phyloP scores from a whole-genome alignment of 2,329 filamentous ascomycete species.

The Penicillium sp. region DNA sequence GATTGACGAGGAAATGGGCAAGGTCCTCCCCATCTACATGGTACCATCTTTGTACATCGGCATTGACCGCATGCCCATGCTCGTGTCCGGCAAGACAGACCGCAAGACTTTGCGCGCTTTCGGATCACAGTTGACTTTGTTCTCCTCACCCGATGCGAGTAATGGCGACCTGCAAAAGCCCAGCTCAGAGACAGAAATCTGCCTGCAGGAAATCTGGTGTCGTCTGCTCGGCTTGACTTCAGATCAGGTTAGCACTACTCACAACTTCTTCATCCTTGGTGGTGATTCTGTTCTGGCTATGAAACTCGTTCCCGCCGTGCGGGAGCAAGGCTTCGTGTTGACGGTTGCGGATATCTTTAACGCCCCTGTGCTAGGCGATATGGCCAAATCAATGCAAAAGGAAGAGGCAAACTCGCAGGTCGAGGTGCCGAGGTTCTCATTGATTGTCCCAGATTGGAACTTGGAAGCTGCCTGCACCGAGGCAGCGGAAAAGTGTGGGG shows the following conservation, averaged over 20 bases:
- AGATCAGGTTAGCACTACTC: slow-evolving; percentile 3
- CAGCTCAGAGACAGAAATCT: slow-evolving; percentile 8
- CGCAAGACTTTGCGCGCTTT: slow-evolving; percentile 38
- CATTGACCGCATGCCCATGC: slow-evolving; percentile 41
- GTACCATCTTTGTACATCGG: slow-evolving; percentile 45
- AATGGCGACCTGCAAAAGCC: slow-evolving; percentile 36
- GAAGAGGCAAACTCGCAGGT: slow-evolving; percentile 7
- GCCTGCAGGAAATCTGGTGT: slow-evolving; percentile 14
- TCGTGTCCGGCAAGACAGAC: slow-evolving; percentile 47
- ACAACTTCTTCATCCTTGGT: slow-evolving; percentile 27
- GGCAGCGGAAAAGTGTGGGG: slow-evolving; percentile 1
- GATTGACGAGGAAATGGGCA: slow-evolving; percentile 19
- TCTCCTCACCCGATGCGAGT: background rate
- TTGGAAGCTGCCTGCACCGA: slow-evolving; percentile 2
- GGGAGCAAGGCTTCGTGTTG: slow-evolving; percentile 16
- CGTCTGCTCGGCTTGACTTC: slow-evolving; percentile 28
- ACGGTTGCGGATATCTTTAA: slow-evolving; percentile 31
- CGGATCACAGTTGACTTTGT: slow-evolving; percentile 24
- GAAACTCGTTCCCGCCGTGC: slow-evolving; percentile 16
- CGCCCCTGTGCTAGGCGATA: slow-evolving; percentile 12
- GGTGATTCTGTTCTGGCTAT: slow-evolving; percentile 27
- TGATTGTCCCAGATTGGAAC: slow-evolving; percentile 2
- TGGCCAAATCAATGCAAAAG: slow-evolving; percentile 7
- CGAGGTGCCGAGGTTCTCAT: slow-evolving; percentile 8
- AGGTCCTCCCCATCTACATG: slow-evolving; percentile 29